A percentile compares a stretch with the other conserved stretches of the same genome.
Conservation (phyloP, 2,329 filamentous ascomycete genomes). For the Pestalotiopsis sp. region DNA sequence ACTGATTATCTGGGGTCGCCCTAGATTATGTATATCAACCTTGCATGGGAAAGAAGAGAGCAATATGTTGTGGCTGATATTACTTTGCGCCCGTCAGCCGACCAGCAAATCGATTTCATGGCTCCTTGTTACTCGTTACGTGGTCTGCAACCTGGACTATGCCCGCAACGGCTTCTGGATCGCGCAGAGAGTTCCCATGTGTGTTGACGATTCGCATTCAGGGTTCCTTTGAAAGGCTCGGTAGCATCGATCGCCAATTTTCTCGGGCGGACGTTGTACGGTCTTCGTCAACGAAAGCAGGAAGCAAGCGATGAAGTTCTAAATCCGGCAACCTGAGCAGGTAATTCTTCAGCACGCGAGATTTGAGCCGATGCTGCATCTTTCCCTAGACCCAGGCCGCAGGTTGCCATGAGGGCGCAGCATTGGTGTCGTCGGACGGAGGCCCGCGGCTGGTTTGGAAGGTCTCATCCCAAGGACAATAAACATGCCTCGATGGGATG, state of each 20-base stretch:
- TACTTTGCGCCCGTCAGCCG: not conserved
- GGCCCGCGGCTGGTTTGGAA: conserved; percentile 2
- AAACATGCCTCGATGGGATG: not conserved
- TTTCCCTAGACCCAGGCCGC: not conserved
- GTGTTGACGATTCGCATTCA: not conserved
- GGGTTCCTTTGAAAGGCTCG: not conserved
- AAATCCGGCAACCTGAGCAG: not conserved
- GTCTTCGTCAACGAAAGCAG: not conserved
- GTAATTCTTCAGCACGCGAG: not conserved
- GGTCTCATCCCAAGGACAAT: conserved; percentile 6
- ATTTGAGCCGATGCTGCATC: not conserved
- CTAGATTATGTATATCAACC: not conserved
- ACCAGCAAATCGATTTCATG: not conserved
- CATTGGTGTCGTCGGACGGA: not conserved
- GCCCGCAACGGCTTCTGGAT: not conserved
- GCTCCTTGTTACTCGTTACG: not conserved
- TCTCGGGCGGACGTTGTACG: not conserved
- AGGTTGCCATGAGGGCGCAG: not conserved
- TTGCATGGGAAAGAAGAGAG: not conserved
- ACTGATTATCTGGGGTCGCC: not conserved
- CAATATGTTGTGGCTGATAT: conserved; percentile 3
- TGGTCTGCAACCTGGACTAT: not conserved
- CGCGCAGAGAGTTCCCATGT: not conserved
- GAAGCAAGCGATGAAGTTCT: not conserved
- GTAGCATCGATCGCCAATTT: conserved; percentile 7